These are phyloP conservation scores for Cytospora schulzeri DNA, from an alignment of 2,329 filamentous ascomycete species.

Conservation along the genomic window DNA sequence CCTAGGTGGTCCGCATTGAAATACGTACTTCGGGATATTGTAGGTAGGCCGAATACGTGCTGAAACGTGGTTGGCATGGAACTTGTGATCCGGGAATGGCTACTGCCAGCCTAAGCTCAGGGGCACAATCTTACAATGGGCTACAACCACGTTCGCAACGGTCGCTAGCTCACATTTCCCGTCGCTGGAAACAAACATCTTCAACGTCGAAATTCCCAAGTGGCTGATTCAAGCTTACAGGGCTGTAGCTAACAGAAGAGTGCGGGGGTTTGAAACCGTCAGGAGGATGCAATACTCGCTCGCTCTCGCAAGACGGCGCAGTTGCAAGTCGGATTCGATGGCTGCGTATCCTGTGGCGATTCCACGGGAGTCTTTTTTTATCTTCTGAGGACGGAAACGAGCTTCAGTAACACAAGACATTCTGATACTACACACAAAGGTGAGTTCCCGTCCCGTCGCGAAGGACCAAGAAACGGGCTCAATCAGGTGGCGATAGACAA, in stretches of 20 bases:
- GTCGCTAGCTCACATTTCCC: slow-evolving; percentile 16
- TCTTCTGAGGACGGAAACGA: slow-evolving; percentile 8
- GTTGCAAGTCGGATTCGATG: not conserved
- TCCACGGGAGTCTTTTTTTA: slow-evolving; percentile 16
- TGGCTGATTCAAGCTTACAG: slow-evolving; percentile 3
- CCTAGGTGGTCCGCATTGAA: no score
- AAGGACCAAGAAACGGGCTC: not conserved
- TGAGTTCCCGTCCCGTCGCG: slow-evolving; percentile 11
- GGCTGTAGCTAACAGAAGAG: slow-evolving; percentile 2
- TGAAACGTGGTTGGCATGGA: not conserved
- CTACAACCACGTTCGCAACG: not conserved
- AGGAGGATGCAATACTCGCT: slow-evolving; percentile 6
- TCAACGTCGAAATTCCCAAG: not conserved
- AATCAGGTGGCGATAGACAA: slow-evolving; percentile 12
- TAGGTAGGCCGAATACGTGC: not conserved
- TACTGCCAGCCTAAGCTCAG: slow-evolving; percentile 4
- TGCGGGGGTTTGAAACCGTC: slow-evolving; percentile 17
- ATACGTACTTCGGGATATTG: not conserved
- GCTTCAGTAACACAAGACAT: slow-evolving; percentile 14
- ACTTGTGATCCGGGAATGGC: not conserved
- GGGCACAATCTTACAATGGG: not conserved
- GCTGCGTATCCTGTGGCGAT: slow-evolving; percentile 13
- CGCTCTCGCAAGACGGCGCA: slow-evolving; percentile 7
- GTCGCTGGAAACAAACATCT: slow-evolving; percentile 4
- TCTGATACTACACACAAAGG: slow-evolving; percentile 5